phyloP scores from a whole-genome alignment of 1,139 yeast species.

The Taphrina pruni region DNA sequence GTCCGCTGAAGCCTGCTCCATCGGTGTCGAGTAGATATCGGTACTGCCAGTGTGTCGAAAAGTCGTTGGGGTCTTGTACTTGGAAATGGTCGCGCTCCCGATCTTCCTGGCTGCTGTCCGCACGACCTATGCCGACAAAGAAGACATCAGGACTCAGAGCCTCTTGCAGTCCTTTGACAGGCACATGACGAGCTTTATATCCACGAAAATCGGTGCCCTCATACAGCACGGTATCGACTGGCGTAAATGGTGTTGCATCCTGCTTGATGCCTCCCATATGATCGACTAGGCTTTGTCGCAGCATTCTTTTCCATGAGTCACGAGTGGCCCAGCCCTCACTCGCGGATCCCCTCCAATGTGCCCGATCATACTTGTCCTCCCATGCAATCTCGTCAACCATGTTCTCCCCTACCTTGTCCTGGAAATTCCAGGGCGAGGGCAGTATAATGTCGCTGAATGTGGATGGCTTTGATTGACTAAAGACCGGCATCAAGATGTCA shows the following conservation, averaged over 20 bases:
- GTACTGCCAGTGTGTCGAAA: conserved; percentile 40
- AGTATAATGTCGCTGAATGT: conserved; percentile 46
- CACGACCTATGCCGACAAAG: conserved; percentile 5
- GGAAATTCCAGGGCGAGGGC: conserved; percentile 44
- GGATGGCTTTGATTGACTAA: conserved; percentile 46
- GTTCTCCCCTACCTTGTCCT: conserved; percentile 16
- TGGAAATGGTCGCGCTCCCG: conserved; percentile 6
- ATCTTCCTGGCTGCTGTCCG: background rate
- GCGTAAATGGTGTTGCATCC: background rate
- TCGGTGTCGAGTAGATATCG: conserved; percentile 46
- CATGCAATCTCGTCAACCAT: conserved; percentile 4
- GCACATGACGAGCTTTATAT: background rate
- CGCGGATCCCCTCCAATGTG: conserved; percentile 13
- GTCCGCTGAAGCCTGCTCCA: conserved; percentile 46
- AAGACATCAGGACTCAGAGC: conserved; percentile 16
- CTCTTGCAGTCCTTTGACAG: background rate
- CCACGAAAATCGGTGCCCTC: conserved; percentile 7
- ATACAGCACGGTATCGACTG: background rate
- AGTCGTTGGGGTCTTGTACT: conserved; percentile 11
- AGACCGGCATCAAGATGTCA: conserved; percentile 45
- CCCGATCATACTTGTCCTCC: conserved; percentile 15
- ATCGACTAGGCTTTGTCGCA: conserved; percentile 15
- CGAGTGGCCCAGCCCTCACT: conserved; percentile 22
- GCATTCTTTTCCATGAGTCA: conserved; percentile 12
- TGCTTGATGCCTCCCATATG: conserved; percentile 4